A percentile compares a stretch with the other conserved stretches of the same genome.
Evolutionary conservation across 805 yeast species (phyloP).

Genomic region (Pichia paraexigua): DNA sequence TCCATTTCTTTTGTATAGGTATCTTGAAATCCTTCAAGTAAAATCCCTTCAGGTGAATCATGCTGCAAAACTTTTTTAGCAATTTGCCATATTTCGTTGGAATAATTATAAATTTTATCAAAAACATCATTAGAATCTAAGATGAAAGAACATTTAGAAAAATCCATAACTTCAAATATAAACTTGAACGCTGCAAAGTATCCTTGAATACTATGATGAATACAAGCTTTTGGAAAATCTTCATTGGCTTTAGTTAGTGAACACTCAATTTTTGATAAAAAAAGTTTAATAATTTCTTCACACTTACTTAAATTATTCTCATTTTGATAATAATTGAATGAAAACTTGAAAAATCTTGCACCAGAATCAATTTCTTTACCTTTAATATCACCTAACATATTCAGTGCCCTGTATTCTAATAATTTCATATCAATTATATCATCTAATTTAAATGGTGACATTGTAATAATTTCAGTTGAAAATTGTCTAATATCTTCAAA

Average conservation of each 20-base stretch:
- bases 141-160: background rate
- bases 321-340: slow-evolving; percentile 31
- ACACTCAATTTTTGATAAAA: slow-evolving; percentile 30
- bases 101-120: slow-evolving; percentile 6
- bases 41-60: slow-evolving; percentile 65
- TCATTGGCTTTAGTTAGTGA: slow-evolving; percentile 28
- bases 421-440: slow-evolving; percentile 15
- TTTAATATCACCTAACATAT: slow-evolving; percentile 33
- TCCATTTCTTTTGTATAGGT: slow-evolving; percentile 28
- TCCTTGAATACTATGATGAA: slow-evolving; percentile 57
- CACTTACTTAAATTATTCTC: slow-evolving; percentile 15
- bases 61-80: slow-evolving; percentile 46
- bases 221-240: slow-evolving; percentile 37
- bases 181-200: slow-evolving; percentile 51
- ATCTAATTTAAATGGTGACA: slow-evolving; percentile 32
- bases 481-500: slow-evolving; percentile 67
- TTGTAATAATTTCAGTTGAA: slow-evolving; percentile 39
- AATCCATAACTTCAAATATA: slow-evolving; percentile 20
- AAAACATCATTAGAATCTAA: slow-evolving; percentile 6
- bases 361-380: slow-evolving; percentile 75
- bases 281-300: slow-evolving; percentile 21
- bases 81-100: slow-evolving; percentile 33
- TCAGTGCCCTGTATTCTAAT: slow-evolving; percentile 18
- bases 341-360: slow-evolving; percentile 53
- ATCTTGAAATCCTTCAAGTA: slow-evolving; percentile 39